These are phyloP conservation scores for Obelidium mucronatum DNA, from an alignment of 192 early-diverging fungal species.

Conservation along the genomic window DNA sequence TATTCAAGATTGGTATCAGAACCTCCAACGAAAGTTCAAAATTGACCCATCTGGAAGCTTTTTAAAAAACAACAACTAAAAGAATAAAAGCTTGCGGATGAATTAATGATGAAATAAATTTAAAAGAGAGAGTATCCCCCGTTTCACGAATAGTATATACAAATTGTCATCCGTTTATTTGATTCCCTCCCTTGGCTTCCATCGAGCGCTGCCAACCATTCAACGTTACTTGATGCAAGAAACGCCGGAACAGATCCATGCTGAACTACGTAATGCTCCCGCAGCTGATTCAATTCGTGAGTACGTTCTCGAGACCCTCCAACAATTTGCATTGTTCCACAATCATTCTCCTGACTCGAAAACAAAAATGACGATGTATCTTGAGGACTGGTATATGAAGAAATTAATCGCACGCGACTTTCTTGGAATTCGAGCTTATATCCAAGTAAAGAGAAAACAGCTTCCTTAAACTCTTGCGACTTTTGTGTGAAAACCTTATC, in stretches of 20 bases:
- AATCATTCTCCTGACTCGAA: constrained; percentile 67
- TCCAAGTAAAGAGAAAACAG: constrained; percentile 73
- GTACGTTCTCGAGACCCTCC: constrained; percentile 73
- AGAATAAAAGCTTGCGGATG: no score
- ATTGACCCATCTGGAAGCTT: constrained; percentile 63
- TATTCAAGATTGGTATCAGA: constrained; percentile 85
- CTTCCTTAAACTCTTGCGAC: constrained; percentile 76
- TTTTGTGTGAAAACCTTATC: constrained; percentile 68
- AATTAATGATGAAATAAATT: no score
- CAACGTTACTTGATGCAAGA: constrained; percentile 76
- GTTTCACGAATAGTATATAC: no score
- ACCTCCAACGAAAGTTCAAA: constrained; percentile 75
- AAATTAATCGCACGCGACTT: constrained; percentile 78
- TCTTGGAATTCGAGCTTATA: constrained; percentile 59
- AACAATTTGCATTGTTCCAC: constrained; percentile 70
- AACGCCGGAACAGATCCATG: constrained; percentile 82
- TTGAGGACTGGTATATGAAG: constrained; percentile 65
- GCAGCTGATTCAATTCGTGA: constrained; percentile 60
- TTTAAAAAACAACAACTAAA: constrained; percentile 23
- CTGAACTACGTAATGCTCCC: constrained; percentile 73
- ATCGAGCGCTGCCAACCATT: constrained; percentile 61
- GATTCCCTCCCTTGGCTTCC: neutral
- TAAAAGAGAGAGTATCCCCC: no score
- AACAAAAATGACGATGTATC: constrained; percentile 77
- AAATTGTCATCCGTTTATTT: no score